These are phyloP conservation scores for Cutaneotrichosporon dermatis DNA, from an alignment of 1,284 basidiomycete species.

Conservation along the genomic window DNA sequence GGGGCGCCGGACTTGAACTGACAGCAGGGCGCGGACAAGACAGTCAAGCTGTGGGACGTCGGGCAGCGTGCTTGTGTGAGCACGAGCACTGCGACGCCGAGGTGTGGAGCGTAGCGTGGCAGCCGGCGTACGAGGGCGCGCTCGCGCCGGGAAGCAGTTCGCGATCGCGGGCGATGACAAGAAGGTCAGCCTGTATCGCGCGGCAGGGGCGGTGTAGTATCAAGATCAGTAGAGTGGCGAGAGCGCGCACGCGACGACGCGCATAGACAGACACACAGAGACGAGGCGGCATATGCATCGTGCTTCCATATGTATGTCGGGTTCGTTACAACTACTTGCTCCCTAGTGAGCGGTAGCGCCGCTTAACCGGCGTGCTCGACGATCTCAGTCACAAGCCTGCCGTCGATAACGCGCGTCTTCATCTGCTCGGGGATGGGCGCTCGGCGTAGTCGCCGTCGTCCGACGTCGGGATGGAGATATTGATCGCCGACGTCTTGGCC, in stretches of 20 bases:
- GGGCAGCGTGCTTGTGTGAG: conserved; percentile 69
- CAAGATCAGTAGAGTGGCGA: not conserved
- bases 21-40: conserved; percentile 68
- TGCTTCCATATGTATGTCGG: no score
- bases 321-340: not conserved
- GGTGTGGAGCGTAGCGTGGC: conserved; percentile 84
- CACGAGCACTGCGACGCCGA: conserved; percentile 70
- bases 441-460: conserved; percentile 89
- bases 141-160: conserved; percentile 57
- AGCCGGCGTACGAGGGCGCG: conserved; percentile 59
- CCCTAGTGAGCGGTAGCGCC: not conserved
- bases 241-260: no score
- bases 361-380: conserved; percentile 78
- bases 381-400: conserved; percentile 80
- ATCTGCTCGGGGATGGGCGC: conserved; percentile 94
- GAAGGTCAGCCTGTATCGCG: conserved; percentile 59
- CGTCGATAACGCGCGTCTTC: conserved; percentile 72
- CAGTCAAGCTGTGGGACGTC: conserved; percentile 83
- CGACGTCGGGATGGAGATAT: conserved; percentile 76
- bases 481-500: conserved; percentile 91
- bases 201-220: conserved; percentile 34
- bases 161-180: conserved; percentile 77
- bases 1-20: not conserved
- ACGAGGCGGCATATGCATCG: not conserved
- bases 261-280: no score